Conservation (phyloP, 228 moss, liverwort and hornwort genomes). For the Sphagnum fallax region DNA sequence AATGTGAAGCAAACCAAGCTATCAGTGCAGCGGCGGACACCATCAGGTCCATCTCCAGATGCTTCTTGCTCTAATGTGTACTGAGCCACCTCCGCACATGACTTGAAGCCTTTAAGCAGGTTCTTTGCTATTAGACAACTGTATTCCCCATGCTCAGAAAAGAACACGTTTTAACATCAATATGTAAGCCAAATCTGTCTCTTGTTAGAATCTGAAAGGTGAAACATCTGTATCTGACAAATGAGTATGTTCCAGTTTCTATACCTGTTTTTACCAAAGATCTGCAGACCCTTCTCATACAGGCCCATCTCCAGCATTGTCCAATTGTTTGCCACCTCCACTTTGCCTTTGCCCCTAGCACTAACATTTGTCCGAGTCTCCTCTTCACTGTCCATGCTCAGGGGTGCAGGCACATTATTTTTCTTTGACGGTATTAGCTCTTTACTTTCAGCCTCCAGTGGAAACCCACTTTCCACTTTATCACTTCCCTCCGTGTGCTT, state of each 20-base stretch:
- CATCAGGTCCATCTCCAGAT: conserved; percentile 18
- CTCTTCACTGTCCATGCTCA: background rate
- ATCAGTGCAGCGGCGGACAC: conserved; percentile 20
- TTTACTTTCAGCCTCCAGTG: no score
- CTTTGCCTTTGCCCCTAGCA: background rate
- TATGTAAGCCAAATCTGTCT: background rate
- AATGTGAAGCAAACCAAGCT: conserved; percentile 16
- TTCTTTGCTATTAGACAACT: conserved; percentile 43
- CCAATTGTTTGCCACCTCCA: conserved; percentile 16
- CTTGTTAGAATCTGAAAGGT: no score
- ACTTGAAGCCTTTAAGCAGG: conserved; percentile 42
- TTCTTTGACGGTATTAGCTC: no score
- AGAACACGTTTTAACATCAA: background rate
- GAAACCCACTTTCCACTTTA: no score
- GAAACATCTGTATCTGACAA: background rate
- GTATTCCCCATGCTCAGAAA: background rate
- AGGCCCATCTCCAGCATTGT: conserved; percentile 37
- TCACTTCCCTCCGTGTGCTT: background rate
- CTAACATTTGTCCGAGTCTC: background rate
- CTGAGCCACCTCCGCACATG: conserved; percentile 41
- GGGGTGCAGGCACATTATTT: no score
- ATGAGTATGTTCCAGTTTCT: background rate
- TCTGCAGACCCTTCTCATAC: conserved; percentile 40
- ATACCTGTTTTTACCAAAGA: conserved; percentile 49
- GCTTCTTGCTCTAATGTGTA: conserved; percentile 30